Evolutionary conservation across 768 basidiomycete genomes (phyloP), one percentile per base, ranked within the genome.

Genomic region (Gyrodon lividus): DNA sequence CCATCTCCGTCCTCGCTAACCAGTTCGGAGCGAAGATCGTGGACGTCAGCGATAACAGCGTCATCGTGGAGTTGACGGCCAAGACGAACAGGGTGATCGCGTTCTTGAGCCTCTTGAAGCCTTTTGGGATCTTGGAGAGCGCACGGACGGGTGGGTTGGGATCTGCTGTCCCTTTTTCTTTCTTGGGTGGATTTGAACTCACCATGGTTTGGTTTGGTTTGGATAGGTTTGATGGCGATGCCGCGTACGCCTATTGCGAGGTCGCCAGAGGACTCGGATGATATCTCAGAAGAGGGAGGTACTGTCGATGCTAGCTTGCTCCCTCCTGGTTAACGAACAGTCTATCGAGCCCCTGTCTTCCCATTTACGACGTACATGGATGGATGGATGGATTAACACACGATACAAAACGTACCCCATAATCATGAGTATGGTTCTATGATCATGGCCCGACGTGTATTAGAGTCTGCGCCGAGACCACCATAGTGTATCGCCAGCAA

Each of bases 1-100:
- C 91, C n/a, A 86, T 99, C 66, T 81, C 84, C 44, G 80, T 83
- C 44, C 84, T 99, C 23, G 79, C 93, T 0, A 68, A 77, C 33
- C 95, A 98, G 68, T 99, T 99, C 54, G 88, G 89, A 17, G 97
- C 90, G 3, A 87, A 86, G 64, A 82, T 98, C 50, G 94, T 97
- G 23, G 97, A 99, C 69, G 85, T 99, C 50, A 89, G 89, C 72
- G 92, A 97, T 69, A 84, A 98, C 66, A 90, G 87, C 63, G 87
- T 97, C 37, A 97, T 98, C 52, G 87, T 98, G 40, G 97, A 98
- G 75, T 74, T 98, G 69, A 87, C 90, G 13, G 97, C 91, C 31
- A 98, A 98, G 78, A 92, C 92, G 35, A 74, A 78, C 38, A 79
- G 95, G 48, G 91, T 98, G 38, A 88, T 98, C 64, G 94, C 94